Base-by-base conservation (phyloP, 2,329 filamentous ascomycete species). In the Ophiostoma novo-ulmi region DNA sequence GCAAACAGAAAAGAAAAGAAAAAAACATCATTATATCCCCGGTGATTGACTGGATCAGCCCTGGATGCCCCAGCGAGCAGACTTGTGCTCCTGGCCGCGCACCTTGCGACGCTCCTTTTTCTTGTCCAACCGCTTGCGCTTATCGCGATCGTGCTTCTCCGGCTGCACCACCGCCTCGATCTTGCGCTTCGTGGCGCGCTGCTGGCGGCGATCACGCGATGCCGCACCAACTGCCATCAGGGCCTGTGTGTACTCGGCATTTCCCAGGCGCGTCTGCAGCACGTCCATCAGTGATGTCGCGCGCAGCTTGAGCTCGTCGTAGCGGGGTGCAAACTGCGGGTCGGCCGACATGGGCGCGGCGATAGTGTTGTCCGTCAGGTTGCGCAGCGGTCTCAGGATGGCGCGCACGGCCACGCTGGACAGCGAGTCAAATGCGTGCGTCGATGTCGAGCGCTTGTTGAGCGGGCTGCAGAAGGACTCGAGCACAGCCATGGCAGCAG, bases 191-290 rank as follows among this genome's bases (percentile, higher is more conserved):
- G 85, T 87, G 70, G 90, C 88, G 74, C 96, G 84, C 76, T 89
- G 87, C 77, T 92, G 88, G 74, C 95, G 85, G 76, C 90, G 88
- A 74, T 85, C 85, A 76, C 86, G 87, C n/a, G 95, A 89, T 20
- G 85, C 86, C 69, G 91, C 88, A 72, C 92, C 88, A 7, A 96
- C 92, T 58, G 85, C 85, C 55, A 91, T 80, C 77, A 98, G 83
- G 65, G 89, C 85, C 70, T 85, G 84, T n/a, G 94, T 88, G 80
- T 94, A 99, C 73, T 87, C 88, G 0, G 88, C 87, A 1, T 91
- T 92, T 58, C 94, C 95, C 69, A 97, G 84, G 77, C 91, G 93
- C 82, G 89, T 90, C 81, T 97, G 93, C 72, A 99, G 78, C n/a
- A 85, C 81, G 73, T 93, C 91, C 82, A 98, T 89, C 13, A 94